Evolutionary conservation across 352 stramenopile species (phyloP).

Genomic region (Elongisporangium anandrum): DNA sequence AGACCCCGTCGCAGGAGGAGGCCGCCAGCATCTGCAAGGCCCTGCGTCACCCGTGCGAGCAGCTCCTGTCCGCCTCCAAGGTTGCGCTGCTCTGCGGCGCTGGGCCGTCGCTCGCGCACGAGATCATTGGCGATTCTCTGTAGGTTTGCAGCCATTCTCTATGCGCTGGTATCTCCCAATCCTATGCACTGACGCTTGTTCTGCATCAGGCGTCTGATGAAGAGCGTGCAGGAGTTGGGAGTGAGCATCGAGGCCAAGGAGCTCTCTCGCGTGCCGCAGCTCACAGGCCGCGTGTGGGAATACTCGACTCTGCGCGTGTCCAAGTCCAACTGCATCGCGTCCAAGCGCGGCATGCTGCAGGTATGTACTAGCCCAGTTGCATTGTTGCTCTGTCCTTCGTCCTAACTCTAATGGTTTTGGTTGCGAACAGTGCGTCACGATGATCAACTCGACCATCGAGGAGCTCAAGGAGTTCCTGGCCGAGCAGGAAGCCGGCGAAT

Average conservation of each 20-base stretch:
- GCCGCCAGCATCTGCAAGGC: conserved; percentile 73
- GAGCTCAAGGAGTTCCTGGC: conserved; percentile 74
- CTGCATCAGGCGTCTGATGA: conserved; percentile 56
- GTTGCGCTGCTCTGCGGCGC: conserved; percentile 77
- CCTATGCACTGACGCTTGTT: not conserved
- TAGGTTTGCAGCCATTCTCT: conserved; percentile 18
- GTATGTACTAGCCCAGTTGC: conserved; percentile 13
- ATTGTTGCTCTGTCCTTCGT: not conserved
- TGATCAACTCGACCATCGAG: conserved; percentile 79
- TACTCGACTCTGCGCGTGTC: conserved; percentile 58
- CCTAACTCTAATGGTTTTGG: not conserved
- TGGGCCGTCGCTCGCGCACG: conserved; percentile 66
- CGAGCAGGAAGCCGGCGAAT: conserved; percentile 31
- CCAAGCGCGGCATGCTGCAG: conserved; percentile 84
- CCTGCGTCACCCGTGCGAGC: conserved; percentile 72
- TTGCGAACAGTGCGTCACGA: conserved; percentile 53
- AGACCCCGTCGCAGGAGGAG: conserved; percentile 63
- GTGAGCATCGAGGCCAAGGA: conserved; percentile 41
- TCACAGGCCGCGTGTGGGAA: conserved; percentile 84
- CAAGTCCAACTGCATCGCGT: conserved; percentile 86
- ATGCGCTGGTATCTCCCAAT: too few species aligned
- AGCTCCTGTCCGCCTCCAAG: conserved; percentile 69
- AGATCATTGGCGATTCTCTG: conserved; percentile 68
- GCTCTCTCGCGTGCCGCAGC: conserved; percentile 49
- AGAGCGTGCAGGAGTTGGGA: conserved; percentile 59